Evolutionary conservation across 2,329 filamentous ascomycete genomes (phyloP).

Genomic region (Metarhizium humberi): DNA sequence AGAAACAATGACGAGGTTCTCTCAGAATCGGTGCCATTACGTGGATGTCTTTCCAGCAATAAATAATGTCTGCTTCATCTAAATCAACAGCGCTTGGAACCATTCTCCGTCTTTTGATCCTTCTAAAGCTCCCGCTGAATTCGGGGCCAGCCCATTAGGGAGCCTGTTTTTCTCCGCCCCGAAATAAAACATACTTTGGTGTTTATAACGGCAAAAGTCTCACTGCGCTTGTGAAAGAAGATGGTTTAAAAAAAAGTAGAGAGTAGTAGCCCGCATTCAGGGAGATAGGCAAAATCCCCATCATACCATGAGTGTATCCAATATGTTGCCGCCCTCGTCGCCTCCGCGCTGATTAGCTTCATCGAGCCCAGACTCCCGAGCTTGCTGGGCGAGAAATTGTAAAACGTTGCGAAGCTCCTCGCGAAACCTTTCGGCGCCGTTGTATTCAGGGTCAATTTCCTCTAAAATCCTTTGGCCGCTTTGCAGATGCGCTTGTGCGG

Average conservation of each 20-base stretch:
- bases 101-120: not conserved
- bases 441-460: constrained; percentile 16
- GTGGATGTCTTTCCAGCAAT: not conserved
- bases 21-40: not conserved
- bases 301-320: constrained; percentile 4
- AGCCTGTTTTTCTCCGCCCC: not conserved
- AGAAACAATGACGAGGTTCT: not conserved
- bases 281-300: not conserved
- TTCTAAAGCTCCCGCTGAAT: not conserved
- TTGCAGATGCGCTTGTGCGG: constrained; percentile 25
- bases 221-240: not conserved
- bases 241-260: not conserved
- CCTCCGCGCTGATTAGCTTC: not conserved
- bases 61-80: not conserved
- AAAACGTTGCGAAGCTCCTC: constrained; percentile 12
- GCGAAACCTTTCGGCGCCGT: constrained; percentile 5
- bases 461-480: constrained; percentile 27
- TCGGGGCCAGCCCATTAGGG: not conserved
- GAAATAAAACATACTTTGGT: not conserved
- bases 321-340: not conserved
- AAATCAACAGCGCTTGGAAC: not conserved
- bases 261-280: not conserved
- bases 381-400: constrained; percentile 13
- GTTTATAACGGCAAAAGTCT: not conserved
- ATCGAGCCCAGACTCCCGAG: constrained; percentile 2